Evolutionary conservation across 805 yeast genomes (phyloP), one percentile per base, ranked within the genome.

Genomic region (Lipomyces lipofer): DNA sequence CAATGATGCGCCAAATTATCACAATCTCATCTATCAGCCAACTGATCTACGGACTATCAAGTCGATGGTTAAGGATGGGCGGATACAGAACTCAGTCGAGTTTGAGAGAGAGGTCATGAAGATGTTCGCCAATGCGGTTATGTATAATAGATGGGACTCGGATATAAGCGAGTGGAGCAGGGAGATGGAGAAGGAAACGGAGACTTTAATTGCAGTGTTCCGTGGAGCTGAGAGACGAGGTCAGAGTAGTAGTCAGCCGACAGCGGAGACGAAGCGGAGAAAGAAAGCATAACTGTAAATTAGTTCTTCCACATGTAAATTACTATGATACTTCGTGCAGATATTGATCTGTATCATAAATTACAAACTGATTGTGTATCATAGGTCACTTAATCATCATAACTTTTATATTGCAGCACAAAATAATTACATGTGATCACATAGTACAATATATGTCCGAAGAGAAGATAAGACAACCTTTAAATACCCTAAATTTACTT

Each of bases 61-160:
- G 56, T 75, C 76, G 43, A 76, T 74, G 61, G 76, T 87, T 27
- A 82, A 82, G 58, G 81, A 81, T 47, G 84, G 83, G 0, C 75
- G 77, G 51, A 78, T 87, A 39, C 74, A 77, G 32, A 66, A 67
- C 15, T 69, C 71, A 9, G 73, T 67, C 21, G 82, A 84, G 53
- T 71, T 88, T 21, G 88, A 87, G 61, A 73, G 85, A 47, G 88
- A 85, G 58, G 73, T 88, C 42, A 77, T 84, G 72, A 73, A 84
- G 55, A 86, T 88, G 94, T 86, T 85, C 71, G 85, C 92, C 48
- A 88, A 88, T 68, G 88, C 92, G 15, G 78, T 87, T 15, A 88
- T 88, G 94, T 88, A 83, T 71, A 87, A 88, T 68, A 79, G 79
- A 62, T 76, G 81, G 57, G 82, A 78, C 56, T 79, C 83, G 25